Base-by-base conservation (phyloP, 192 early-diverging fungal species). In the Chytriomyces hyalinus region DNA sequence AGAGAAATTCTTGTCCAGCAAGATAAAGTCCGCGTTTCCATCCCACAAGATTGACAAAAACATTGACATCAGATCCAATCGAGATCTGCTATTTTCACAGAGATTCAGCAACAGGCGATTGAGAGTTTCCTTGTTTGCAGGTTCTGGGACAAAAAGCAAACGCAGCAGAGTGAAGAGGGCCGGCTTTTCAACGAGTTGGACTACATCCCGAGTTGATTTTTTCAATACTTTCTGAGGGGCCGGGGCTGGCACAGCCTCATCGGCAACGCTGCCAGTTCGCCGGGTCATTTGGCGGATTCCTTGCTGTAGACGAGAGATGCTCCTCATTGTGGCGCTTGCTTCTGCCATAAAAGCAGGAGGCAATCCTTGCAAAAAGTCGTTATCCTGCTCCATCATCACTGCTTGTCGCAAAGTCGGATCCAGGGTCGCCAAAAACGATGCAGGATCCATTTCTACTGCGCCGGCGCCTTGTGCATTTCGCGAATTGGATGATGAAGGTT, bases 61-160 rank as follows among this genome's bases (percentile, higher is more conserved):
- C 43, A 97, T 87, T 7, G 93, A 91, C 22, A 99, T 87, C 6
- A 97, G 79, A 64, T 99, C 96, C 10, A 86, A 78, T 24, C 96
- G 87, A 2, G 95, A 93, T 66, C 91, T 92, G 49, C 89, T 92
- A 79, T 97, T 97, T 80, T 97, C 95, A 79, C 94, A 94, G 3
- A 99, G 86, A 70, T 94, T 94, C 6, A 92, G 83, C 49, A 97
- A 80, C 15, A 94, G 69, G 43, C 85, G 82, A 77, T 92, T 90
- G n/a, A 94, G 72, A 8, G 90, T 81, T 50, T 84, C 84, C 28
- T 89, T 89, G 47, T 76, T 80, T 9, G 92, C 87, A 6, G 92
- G 89, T 82, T 93, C 93, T 36, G 95, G 95, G 49, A 97, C 70
- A 78, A 97, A 97, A 63, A 97, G 87, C 20, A 99, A 87, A 24